Conservation (phyloP, 306 rosid genomes). For the Betula pendula region DNA sequence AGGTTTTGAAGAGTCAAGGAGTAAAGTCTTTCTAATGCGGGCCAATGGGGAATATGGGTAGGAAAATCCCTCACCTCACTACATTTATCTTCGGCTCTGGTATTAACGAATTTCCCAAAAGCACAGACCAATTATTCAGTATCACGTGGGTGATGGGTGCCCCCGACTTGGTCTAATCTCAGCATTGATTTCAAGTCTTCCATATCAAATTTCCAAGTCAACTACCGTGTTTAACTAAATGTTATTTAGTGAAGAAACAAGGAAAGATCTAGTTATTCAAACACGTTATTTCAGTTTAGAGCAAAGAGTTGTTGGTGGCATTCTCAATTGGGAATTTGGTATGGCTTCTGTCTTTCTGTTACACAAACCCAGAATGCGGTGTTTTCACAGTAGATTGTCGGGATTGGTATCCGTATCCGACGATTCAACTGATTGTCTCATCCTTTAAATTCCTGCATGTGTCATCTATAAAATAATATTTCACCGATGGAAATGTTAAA, state of each 20-base stretch:
- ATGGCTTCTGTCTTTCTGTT: neutral
- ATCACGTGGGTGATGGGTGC: too few species aligned
- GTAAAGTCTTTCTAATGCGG: constrained; percentile 25
- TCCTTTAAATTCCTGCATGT: too few species aligned
- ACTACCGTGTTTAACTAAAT: neutral
- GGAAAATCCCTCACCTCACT: constrained; percentile 13
- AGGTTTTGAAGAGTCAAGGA: constrained; percentile 22
- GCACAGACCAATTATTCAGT: neutral
- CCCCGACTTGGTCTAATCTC: neutral
- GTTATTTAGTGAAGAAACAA: neutral
- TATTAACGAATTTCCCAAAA: neutral
- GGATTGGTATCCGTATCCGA: neutral
- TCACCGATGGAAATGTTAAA: too few species aligned
- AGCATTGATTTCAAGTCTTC: neutral
- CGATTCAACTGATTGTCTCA: neutral
- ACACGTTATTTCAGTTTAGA: too few species aligned
- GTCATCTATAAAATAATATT: too few species aligned
- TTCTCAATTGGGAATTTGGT: neutral
- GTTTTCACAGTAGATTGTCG: neutral
- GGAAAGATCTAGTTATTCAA: too few species aligned
- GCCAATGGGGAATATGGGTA: constrained; percentile 20
- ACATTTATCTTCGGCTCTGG: neutral
- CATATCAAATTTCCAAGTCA: neutral
- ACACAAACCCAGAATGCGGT: neutral
- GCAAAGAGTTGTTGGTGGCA: neutral